phyloP scores from a whole-genome alignment of 2,329 filamentous ascomycete species.

The Fusarium nodosum region DNA sequence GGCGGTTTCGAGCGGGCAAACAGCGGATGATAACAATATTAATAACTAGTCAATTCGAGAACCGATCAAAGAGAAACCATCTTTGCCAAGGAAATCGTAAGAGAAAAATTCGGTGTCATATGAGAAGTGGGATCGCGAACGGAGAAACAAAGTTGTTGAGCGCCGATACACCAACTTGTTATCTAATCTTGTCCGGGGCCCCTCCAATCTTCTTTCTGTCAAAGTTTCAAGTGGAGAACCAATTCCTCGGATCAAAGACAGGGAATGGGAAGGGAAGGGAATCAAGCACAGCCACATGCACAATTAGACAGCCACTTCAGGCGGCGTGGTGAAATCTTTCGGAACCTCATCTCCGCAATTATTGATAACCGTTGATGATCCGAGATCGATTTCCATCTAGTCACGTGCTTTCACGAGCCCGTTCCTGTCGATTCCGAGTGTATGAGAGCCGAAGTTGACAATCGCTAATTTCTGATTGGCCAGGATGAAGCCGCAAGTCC shows the following conservation, averaged over 20 bases:
- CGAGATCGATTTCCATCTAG: slow-evolving; percentile 15
- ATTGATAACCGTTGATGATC: slow-evolving; percentile 39
- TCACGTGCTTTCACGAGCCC: slow-evolving; percentile 47
- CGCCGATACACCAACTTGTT: slow-evolving; percentile 46
- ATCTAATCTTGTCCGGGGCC: slow-evolving; percentile 48
- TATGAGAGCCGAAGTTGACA: slow-evolving; percentile 51
- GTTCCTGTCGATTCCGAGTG: slow-evolving; percentile 45
- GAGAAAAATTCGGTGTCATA: slow-evolving; percentile 35
- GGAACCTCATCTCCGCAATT: slow-evolving; percentile 29
- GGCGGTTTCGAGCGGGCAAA: slow-evolving; percentile 3
- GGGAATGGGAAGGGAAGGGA: slow-evolving; percentile 6
- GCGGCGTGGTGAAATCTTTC: neutral
- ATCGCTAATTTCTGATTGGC: slow-evolving; percentile 50
- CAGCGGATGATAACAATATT: neutral
- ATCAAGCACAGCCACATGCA: slow-evolving; percentile 8
- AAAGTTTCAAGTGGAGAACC: slow-evolving; percentile 14
- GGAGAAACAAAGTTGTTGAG: slow-evolving; percentile 48
- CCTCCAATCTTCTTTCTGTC: slow-evolving; percentile 42
- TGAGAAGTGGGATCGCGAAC: slow-evolving; percentile 45
- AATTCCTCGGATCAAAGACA: slow-evolving; percentile 32
- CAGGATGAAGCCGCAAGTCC: slow-evolving; percentile 21
- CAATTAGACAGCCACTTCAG: slow-evolving; percentile 12
- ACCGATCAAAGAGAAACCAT: slow-evolving; percentile 38
- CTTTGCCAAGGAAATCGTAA: slow-evolving; percentile 30
- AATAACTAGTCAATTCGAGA: slow-evolving; percentile 2